Base-by-base conservation (phyloP, 2,329 filamentous ascomycete genomes). In the Xylaria sp. region DNA sequence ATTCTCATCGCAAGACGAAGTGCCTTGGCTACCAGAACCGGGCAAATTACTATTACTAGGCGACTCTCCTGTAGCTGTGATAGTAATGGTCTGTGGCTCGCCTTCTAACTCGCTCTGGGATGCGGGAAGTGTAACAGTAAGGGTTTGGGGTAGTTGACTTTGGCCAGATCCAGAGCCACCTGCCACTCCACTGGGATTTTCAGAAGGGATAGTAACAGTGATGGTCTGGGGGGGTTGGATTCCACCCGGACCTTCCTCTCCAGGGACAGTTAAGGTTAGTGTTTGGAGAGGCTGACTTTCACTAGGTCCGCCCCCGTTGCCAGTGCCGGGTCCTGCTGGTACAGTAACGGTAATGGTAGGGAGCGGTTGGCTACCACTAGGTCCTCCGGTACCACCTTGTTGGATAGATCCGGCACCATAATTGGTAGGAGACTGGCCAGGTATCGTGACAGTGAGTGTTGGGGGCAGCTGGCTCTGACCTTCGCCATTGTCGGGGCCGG, bases 291-390 rank as follows among this genome's bases (percentile, higher is more conserved):
- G 70, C 65, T 70, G 62, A 8, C 40, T 63, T n/a, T 54, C 60
- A 18, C 65, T 25, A 10, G 61, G 27, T 21, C 27, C 47, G 12
- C 61, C 68, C 8, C 69, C 69, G 60, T 62, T 71, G n/a, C 29
- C 44, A 27, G 32, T 51, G 47, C 60, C 6, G 27, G 68, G 51
- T 58, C 48, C 61, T 23, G 51, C 62, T 37, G 71, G 71, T 18
- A 60, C 44, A 40, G 70, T 71, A 21, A 71, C 54, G 13, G 70
- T 73, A 55, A 74, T 29, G 27, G 70, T 70, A 16, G 71, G 60
- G 32, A 65, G 29, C 50, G 53, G 23, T 21, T 63, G 65, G 40
- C 42, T 60, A 13, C 63, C 65, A 53, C 66, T 16, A 29, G 58
- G 55, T 42, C 63, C 70, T 61, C 29, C 61, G 12, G 62, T 40